Evolutionary conservation across 306 rosid genomes (phyloP).

Genomic region (Vicia villosa): DNA sequence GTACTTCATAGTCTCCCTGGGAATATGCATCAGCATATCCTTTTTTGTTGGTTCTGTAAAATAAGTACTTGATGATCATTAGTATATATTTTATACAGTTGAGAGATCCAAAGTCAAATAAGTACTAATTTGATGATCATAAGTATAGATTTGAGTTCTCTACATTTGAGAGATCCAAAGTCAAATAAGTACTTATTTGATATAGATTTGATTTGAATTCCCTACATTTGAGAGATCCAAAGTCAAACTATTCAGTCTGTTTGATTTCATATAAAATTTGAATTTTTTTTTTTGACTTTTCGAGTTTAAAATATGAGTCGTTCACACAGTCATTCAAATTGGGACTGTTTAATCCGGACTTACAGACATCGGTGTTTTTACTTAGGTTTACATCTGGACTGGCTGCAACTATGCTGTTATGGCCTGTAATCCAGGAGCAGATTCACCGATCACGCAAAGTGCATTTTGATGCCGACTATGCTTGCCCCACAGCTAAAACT

Average conservation of each 20-base stretch:
- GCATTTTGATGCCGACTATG: constrained; percentile 31
- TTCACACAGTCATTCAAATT: too few species aligned
- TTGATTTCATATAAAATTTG: not conserved
- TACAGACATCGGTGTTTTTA: not conserved
- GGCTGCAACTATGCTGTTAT: constrained; percentile 39
- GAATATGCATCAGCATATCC: too few species aligned
- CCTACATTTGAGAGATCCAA: not conserved
- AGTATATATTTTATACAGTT: too few species aligned
- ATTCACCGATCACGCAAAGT: constrained; percentile 32
- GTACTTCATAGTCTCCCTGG: too few species aligned
- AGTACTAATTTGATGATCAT: too few species aligned
- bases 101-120: too few species aligned
- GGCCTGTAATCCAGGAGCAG: constrained; percentile 47
- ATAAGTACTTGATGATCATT: not conserved
- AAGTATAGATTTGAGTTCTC: too few species aligned
- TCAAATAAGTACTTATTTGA: not conserved
- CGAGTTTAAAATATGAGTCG: too few species aligned
- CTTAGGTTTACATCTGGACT: constrained; percentile 65
- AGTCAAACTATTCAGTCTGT: not conserved
- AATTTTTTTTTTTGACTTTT: not conserved
- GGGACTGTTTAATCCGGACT: too few species aligned
- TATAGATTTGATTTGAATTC: not conserved
- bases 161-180: not conserved
- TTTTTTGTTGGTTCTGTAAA: not conserved
- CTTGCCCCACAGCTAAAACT: constrained; percentile 54